These are phyloP conservation scores for Aspergillus versicolor DNA, from an alignment of 2,329 filamentous ascomycete species.

Conservation along the genomic window DNA sequence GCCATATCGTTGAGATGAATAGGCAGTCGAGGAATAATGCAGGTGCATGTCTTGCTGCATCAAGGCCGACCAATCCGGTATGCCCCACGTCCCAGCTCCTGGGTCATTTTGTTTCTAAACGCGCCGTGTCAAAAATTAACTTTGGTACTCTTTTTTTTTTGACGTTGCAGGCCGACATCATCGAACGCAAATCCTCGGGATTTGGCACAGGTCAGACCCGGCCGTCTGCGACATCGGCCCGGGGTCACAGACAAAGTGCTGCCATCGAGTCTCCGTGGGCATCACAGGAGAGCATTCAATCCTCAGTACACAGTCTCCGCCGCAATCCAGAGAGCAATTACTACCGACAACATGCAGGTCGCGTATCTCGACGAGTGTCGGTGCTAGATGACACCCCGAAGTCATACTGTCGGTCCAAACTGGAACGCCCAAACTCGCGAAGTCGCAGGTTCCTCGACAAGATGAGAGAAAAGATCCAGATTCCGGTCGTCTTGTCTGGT, in stretches of 20 bases:
- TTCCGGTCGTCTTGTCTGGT: neutral
- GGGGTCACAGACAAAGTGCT: neutral
- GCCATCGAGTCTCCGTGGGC: neutral
- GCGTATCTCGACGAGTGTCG: neutral
- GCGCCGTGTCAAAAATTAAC: neutral
- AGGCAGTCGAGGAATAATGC: neutral
- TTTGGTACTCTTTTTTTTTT: neutral
- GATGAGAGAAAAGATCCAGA: neutral
- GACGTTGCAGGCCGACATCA: neutral
- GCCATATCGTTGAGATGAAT: neutral
- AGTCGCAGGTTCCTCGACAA: neutral
- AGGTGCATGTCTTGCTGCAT: neutral
- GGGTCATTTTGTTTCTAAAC: neutral
- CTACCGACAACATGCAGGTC: slow-evolving; percentile 1
- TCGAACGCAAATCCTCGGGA: neutral
- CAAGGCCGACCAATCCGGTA: neutral
- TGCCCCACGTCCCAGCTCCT: neutral
- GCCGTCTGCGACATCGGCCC: neutral
- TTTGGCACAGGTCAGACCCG: neutral
- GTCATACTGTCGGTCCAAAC: neutral
- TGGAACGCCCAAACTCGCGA: neutral
- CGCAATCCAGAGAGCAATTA: neutral
- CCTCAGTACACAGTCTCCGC: neutral
- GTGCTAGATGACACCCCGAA: neutral
- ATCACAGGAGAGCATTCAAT: neutral